Percentiles rank a stretch among this genome's conserved stretches.
Conservation (phyloP, 441 rosid genomes). For the Arabidopsis lyrata region DNA sequence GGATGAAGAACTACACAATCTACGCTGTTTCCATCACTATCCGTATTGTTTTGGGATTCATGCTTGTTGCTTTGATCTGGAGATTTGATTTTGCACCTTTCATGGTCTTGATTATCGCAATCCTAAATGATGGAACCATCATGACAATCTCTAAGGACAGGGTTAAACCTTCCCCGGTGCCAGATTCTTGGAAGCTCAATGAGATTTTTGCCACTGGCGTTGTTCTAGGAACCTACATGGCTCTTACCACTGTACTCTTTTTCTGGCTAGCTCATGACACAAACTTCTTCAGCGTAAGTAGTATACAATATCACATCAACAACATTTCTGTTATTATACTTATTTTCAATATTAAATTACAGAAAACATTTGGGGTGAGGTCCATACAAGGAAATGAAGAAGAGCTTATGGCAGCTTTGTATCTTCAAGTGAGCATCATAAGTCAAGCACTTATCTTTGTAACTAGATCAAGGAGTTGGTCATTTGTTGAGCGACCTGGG, state of each 20-base stretch:
- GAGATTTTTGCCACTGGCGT: conserved; percentile 88
- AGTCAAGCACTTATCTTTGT: conserved; percentile 97
- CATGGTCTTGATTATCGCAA: conserved; percentile 93
- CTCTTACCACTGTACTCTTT: conserved; percentile 71
- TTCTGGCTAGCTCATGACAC: conserved; percentile 80
- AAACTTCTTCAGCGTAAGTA: conserved; percentile 70
- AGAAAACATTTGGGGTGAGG: conserved; percentile 71
- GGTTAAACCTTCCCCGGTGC: conserved; percentile 91
- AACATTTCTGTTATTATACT: neutral
- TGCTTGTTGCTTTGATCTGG: conserved; percentile 89
- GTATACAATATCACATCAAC: neutral
- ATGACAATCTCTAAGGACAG: conserved; percentile 95
- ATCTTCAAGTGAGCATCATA: conserved; percentile 96
- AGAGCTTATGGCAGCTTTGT: conserved; percentile 83
- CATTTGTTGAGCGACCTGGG: conserved; percentile 84
- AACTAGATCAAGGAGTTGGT: conserved; percentile 92
- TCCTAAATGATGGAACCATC: conserved; percentile 95
- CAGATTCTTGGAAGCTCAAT: conserved; percentile 92
- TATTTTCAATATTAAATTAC: conserved; percentile 22
- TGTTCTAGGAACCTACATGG: conserved; percentile 84
- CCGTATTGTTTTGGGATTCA: conserved; percentile 88
- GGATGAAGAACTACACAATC: conserved; percentile 99
- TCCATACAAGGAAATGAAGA: conserved; percentile 48
- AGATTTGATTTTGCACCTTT: conserved; percentile 93
- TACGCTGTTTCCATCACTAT: conserved; percentile 96